These are phyloP conservation scores for Alternaria postmessia DNA, from an alignment of 2,329 filamentous ascomycete genomes.

Conservation along the genomic window DNA sequence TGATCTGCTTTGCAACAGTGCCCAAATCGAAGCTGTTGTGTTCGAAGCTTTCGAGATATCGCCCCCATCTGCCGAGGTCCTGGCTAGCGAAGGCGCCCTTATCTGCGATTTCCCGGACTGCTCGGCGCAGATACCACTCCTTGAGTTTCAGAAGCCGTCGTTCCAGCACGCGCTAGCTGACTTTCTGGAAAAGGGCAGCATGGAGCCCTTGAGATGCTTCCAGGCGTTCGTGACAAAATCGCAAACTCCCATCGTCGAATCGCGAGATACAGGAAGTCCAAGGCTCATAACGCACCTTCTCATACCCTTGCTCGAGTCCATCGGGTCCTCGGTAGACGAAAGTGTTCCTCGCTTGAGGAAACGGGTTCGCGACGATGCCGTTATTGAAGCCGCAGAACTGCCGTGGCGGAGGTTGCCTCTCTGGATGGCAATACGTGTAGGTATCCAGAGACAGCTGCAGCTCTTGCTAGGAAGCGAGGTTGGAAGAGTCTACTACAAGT, in stretches of 20 bases:
- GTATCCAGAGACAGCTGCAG: conserved; percentile 60
- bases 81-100: conserved; percentile 60
- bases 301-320: conserved; percentile 64
- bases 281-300: conserved; percentile 66
- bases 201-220: conserved; percentile 61
- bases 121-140: conserved; percentile 56
- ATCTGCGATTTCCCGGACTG: conserved; percentile 66
- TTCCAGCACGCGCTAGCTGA: conserved; percentile 59
- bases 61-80: conserved; percentile 59
- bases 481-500: conserved; percentile 64
- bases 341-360: conserved; percentile 54
- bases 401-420: conserved; percentile 69
- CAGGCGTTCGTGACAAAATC: conserved; percentile 61
- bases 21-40: conserved; percentile 25
- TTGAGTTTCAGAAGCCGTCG: conserved; percentile 46
- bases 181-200: conserved; percentile 65
- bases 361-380: conserved; percentile 67
- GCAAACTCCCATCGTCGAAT: conserved; percentile 57
- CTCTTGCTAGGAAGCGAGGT: conserved; percentile 47
- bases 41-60: conserved; percentile 69
- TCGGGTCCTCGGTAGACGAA: conserved; percentile 52
- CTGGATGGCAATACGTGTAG: conserved; percentile 69
- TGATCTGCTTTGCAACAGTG: conserved; percentile 33
- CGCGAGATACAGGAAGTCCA: conserved; percentile 64
- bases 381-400: conserved; percentile 53